A percentile compares a stretch with the other conserved stretches of the same genome.
These are phyloP conservation scores for Stagonosporopsis tanaceti DNA, from an alignment of 2,329 filamentous ascomycete genomes.

Conservation along the genomic window DNA sequence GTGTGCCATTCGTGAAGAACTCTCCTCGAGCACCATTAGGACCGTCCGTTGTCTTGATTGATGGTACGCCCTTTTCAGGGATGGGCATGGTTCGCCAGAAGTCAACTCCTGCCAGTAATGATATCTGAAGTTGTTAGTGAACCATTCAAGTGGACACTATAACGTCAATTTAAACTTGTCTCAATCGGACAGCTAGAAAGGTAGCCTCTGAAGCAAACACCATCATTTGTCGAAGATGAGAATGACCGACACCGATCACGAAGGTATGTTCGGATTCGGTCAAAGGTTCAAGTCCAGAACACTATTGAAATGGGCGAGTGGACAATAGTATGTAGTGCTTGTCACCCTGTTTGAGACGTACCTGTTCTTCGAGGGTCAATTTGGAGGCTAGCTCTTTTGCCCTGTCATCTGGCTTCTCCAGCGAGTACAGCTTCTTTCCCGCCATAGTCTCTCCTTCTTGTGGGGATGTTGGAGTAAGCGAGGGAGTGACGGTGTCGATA, in stretches of 20 bases:
- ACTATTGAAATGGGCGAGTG: neutral
- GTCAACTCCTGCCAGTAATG: constrained; percentile 62
- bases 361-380: constrained; percentile 51
- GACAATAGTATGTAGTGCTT: neutral
- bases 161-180: neutral
- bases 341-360: constrained; percentile 28
- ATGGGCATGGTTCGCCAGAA: constrained; percentile 74
- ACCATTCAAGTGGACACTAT: neutral
- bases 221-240: too few species aligned
- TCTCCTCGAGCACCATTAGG: constrained; percentile 74
- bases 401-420: constrained; percentile 44
- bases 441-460: constrained; percentile 40
- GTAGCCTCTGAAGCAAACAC: neutral
- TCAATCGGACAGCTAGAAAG: neutral
- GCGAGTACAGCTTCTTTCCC: constrained; percentile 44
- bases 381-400: constrained; percentile 47
- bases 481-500: constrained; percentile 35
- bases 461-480: constrained; percentile 38
- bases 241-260: neutral
- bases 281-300: neutral
- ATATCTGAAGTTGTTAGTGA: constrained; percentile 45
- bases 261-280: neutral
- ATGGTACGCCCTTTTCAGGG: constrained; percentile 67
- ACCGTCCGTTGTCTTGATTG: constrained; percentile 71
- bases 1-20: constrained; percentile 67